Evolutionary conservation across 176 grass and related monocot genomes (phyloP).

Genomic region (Hyparrhenia diplandra): DNA sequence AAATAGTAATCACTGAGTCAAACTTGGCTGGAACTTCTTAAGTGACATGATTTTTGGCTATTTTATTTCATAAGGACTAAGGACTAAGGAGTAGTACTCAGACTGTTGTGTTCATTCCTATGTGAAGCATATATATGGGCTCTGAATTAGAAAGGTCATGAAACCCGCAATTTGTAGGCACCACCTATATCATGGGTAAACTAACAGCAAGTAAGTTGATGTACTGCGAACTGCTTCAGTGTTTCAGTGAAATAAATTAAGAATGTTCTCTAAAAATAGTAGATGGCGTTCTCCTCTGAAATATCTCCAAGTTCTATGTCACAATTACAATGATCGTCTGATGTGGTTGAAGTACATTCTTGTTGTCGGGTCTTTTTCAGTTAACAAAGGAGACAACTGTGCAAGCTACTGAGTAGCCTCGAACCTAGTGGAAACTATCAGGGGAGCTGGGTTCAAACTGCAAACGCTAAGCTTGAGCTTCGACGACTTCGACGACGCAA

Average conservation of each 20-base stretch:
- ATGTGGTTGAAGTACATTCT: not conserved
- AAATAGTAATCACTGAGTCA: not conserved
- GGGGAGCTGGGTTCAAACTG: conserved; percentile 84
- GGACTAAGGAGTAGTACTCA: too few relatives aligned
- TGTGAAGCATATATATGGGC: not conserved
- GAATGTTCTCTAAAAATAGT: not conserved
- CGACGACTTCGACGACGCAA: conserved; percentile 59
- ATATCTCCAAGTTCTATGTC: not conserved
- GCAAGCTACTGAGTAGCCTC: conserved; percentile 92
- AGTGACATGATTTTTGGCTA: not conserved
- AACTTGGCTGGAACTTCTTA: not conserved
- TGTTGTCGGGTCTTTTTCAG: conserved; percentile 23
- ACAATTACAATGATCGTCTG: not conserved
- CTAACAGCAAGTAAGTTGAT: not conserved
- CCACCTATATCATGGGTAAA: not conserved
- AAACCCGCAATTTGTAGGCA: too few relatives aligned
- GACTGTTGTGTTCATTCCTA: not conserved
- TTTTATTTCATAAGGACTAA: not conserved
- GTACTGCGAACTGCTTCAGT: not conserved
- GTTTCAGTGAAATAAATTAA: not conserved
- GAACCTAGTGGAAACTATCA: conserved; percentile 75
- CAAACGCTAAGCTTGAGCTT: conserved; percentile 83
- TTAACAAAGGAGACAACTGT: conserved; percentile 81
- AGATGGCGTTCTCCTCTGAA: not conserved
- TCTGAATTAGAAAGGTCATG: not conserved